Base-by-base conservation (phyloP, 345 rosid species). In the Arabis alpina region DNA sequence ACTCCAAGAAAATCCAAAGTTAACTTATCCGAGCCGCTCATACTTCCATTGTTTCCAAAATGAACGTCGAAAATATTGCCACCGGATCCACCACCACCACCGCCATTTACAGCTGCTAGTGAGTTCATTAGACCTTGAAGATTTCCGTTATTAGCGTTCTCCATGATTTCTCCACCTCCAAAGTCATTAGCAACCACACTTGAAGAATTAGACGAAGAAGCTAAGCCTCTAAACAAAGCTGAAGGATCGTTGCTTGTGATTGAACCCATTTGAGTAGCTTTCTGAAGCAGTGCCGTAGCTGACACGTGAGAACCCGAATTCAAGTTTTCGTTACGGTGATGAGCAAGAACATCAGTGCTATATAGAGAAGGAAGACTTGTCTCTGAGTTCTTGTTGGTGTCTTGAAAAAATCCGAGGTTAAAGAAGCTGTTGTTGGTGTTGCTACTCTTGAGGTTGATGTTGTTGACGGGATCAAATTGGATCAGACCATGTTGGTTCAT, bases 261-360 rank as follows among this genome's bases (percentile, higher is more conserved):
- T 32, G 96, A 85, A 36, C 97, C 93, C 85, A 89, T 87, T 62
- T 92, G 97, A 65, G 96, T 86, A 30, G 97, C 97, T 65, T 89
- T 87, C 58, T 87, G 96, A 59, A 92, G 96, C 64, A 92, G 73
- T 39, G 92, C 93, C 1, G 96, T 87, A 3, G 97, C 97, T 7
- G 97, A 91, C 82, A 87, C 87, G 16, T 82, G 82, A 56, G 79
- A 84, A 25, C 69, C 66, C 1, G 83, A 44, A 25, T 76, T 70
- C 43, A 54, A 79, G 69, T 61, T 80, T 52, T 79, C 88, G 10
- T 84, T 72, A 24, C 85, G 82, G 7, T 84, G 76, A 44, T 68
- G 70, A 68, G 27, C 82, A 45, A 58, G 76, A 42, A 44, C 74
- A n/a, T 73, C 72, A 16, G 34, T 49, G 73, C 64, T 66, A 54